Conservation (phyloP, 2,329 filamentous ascomycete genomes). For the Hysterium pulicare region DNA sequence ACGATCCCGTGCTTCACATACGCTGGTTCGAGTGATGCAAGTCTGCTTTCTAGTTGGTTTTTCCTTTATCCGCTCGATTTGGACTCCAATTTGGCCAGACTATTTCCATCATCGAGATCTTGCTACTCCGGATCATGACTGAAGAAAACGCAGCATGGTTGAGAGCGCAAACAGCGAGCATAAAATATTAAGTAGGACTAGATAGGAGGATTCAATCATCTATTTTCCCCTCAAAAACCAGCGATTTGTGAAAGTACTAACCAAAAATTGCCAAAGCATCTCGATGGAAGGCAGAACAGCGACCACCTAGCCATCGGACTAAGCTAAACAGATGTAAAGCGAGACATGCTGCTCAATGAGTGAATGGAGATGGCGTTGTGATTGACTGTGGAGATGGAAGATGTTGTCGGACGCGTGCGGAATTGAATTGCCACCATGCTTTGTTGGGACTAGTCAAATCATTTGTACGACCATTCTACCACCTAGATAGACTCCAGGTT, state of each 20-base stretch:
- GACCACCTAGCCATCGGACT: constrained; percentile 8
- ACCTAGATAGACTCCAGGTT: too few species aligned
- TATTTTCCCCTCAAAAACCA: not conserved
- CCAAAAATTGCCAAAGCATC: constrained; percentile 9
- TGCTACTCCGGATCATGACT: constrained; percentile 5
- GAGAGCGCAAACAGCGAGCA: constrained; percentile 13
- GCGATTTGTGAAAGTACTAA: too few species aligned
- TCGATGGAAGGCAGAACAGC: constrained; percentile 8
- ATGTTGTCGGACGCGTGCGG: not conserved
- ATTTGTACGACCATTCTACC: not conserved
- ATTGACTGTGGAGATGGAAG: constrained; percentile 5
- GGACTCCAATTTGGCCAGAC: not conserved
- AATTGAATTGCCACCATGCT: not conserved
- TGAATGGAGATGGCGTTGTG: not conserved
- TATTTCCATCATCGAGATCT: not conserved
- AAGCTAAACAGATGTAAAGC: not conserved
- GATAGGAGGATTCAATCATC: not conserved
- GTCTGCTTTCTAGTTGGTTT: too few species aligned
- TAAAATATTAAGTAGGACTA: constrained; percentile 12
- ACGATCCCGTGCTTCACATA: too few species aligned
- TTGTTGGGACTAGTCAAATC: constrained; percentile 13
- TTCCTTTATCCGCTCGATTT: not conserved
- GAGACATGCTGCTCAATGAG: not conserved
- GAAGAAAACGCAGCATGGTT: constrained; percentile 13
- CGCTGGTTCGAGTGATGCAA: too few species aligned